Evolutionary conservation across 2,329 filamentous ascomycete species (phyloP).

Genomic region (Torrubiella hemipterigena): DNA sequence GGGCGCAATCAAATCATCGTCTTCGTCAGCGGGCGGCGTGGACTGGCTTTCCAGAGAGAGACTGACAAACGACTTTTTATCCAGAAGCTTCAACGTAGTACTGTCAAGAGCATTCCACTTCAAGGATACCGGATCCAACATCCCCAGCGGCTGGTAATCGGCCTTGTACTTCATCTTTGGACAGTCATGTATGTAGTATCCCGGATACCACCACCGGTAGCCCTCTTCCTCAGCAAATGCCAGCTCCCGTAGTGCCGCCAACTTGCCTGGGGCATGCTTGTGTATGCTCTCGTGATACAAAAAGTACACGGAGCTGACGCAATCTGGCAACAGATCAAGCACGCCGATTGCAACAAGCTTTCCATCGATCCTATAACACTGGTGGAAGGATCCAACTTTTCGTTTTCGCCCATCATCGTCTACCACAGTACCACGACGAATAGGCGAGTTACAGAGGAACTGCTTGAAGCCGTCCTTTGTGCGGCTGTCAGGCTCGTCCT

Average conservation of each 20-base stretch:
- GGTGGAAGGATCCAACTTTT: conserved; percentile 62
- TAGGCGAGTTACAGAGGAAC: conserved; percentile 63
- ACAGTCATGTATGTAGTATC: conserved; percentile 73
- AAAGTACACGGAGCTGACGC: conserved; percentile 74
- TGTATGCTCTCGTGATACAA: conserved; percentile 68
- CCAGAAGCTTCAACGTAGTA: conserved; percentile 33
- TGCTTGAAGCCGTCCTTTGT: conserved; percentile 49
- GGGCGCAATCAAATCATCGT: too few species aligned
- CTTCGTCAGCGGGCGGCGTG: too few species aligned
- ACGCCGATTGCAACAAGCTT: conserved; percentile 65
- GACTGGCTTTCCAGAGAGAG: conserved; percentile 24
- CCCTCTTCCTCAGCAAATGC: conserved; percentile 55
- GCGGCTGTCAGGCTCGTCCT: conserved; percentile 50
- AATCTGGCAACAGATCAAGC: conserved; percentile 63
- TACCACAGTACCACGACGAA: conserved; percentile 34
- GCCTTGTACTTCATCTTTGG: conserved; percentile 80
- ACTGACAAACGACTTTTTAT: conserved; percentile 45
- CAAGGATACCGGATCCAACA: conserved; percentile 57
- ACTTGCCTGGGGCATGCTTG: conserved; percentile 58
- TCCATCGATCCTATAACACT: conserved; percentile 71
- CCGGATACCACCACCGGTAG: conserved; percentile 68
- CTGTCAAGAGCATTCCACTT: conserved; percentile 49
- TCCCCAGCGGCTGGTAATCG: conserved; percentile 62
- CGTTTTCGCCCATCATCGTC: conserved; percentile 37
- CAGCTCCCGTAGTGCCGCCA: conserved; percentile 64